Conservation (phyloP, 1,139 yeast genomes). For the Wickerhamiella pararugosa region DNA sequence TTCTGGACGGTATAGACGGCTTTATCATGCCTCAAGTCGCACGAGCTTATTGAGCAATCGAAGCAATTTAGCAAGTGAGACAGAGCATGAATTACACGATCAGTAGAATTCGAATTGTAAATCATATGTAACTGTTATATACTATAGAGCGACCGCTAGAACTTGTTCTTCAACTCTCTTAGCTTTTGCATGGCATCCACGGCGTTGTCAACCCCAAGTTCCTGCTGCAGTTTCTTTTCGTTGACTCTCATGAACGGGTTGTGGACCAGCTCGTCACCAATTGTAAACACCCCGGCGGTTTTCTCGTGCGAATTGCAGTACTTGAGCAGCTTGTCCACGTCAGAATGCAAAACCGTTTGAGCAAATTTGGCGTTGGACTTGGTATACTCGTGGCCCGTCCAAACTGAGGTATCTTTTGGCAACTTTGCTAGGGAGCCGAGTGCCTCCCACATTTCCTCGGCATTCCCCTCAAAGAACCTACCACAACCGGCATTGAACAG, state of each 20-base stretch:
- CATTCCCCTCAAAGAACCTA: slow-evolving; percentile 84
- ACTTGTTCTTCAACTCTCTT: slow-evolving; percentile 53
- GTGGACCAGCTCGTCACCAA: slow-evolving; percentile 64
- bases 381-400: slow-evolving; percentile 96
- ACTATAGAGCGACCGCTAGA: slow-evolving; percentile 19
- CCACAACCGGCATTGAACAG: slow-evolving; percentile 93
- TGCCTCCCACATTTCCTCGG: slow-evolving; percentile 62
- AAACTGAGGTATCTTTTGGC: slow-evolving; percentile 54
- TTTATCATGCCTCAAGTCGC: too few species aligned
- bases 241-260: slow-evolving; percentile 80
- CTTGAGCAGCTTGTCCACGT: slow-evolving; percentile 41
- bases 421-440: slow-evolving; percentile 44
- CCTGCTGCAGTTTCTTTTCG: slow-evolving; percentile 41
- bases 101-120: background rate
- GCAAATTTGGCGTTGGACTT: slow-evolving; percentile 67
- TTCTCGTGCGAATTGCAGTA: slow-evolving; percentile 42
- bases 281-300: slow-evolving; percentile 74
- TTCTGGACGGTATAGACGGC: too few species aligned
- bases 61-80: background rate
- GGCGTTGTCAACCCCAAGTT: slow-evolving; percentile 31
- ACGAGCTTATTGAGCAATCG: background rate
- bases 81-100: background rate
- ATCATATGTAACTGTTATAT: background rate
- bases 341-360: slow-evolving; percentile 39
- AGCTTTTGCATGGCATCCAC: slow-evolving; percentile 48